These are phyloP conservation scores for Eimeria maxima DNA, from an alignment of 169 alveolate species.

Conservation along the genomic window DNA sequence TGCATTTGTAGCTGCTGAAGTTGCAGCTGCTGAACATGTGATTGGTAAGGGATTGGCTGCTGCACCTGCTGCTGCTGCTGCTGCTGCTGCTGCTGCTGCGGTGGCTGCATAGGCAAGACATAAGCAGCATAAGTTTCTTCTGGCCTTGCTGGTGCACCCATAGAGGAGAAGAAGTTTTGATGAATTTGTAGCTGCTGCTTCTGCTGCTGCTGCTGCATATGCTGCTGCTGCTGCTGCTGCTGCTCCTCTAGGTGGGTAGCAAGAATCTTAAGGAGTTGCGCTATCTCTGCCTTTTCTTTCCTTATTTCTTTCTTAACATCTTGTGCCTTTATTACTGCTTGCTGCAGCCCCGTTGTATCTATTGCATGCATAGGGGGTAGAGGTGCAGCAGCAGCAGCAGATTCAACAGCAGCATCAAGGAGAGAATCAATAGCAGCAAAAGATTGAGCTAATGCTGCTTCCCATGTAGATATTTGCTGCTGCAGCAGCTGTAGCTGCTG, in stretches of 20 bases:
- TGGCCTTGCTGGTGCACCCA: background rate
- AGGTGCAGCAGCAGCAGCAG: slow-evolving; percentile 22
- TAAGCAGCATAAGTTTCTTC: background rate
- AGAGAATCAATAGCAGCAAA: background rate
- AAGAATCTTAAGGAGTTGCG: background rate
- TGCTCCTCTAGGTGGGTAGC: background rate
- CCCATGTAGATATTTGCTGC: background rate
- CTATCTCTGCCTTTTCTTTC: background rate
- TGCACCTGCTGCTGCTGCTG: background rate
- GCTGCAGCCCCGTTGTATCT: background rate
- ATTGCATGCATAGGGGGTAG: background rate
- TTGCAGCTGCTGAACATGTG: background rate
- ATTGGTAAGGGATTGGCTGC: too few species aligned
- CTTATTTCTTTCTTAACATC: background rate
- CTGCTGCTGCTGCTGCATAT: background rate
- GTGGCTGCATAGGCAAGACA: slow-evolving; percentile 15
- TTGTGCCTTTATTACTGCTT: background rate
- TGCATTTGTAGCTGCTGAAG: background rate
- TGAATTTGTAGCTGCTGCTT: slow-evolving; percentile 33
- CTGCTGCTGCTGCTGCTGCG: slow-evolving; percentile 20
- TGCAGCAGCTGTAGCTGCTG: slow-evolving; percentile 43
- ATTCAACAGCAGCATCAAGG: background rate
- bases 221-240: slow-evolving; percentile 28
- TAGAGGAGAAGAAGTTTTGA: background rate
- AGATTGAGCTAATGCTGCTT: background rate